Evolutionary conservation across 768 basidiomycete species (phyloP).

Genomic region (Sporobolomyces phaffii): DNA sequence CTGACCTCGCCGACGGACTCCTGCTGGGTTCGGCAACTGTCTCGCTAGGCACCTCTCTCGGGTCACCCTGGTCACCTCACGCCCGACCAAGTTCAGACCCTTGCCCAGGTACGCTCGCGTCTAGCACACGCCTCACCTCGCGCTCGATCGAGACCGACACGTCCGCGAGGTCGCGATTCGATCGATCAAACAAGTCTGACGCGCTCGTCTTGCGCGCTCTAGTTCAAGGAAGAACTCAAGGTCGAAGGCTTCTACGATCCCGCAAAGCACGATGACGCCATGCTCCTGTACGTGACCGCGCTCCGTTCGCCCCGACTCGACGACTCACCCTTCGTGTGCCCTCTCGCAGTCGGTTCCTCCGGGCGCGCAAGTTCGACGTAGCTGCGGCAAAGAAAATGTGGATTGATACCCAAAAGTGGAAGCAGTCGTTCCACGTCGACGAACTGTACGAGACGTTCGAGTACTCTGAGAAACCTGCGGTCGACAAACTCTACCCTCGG

Average conservation of each 20-base stretch:
- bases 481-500: constrained; percentile 90
- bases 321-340: background rate
- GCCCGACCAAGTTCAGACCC: constrained; percentile 32
- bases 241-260: constrained; percentile 60
- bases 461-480: constrained; percentile 72
- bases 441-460: constrained; percentile 73
- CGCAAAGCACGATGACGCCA: constrained; percentile 65
- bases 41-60: constrained; percentile 4
- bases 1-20: too few species aligned
- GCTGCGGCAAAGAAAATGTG: constrained; percentile 77
- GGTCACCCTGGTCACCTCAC: constrained; percentile 42
- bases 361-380: constrained; percentile 89
- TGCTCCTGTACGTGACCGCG: constrained; percentile 50
- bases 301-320: background rate
- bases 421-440: constrained; percentile 70
- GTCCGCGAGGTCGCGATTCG: background rate
- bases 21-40: too few species aligned
- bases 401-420: constrained; percentile 74
- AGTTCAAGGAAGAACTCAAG: constrained; percentile 61
- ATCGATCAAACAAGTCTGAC: background rate
- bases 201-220: background rate
- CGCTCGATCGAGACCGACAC: background rate
- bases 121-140: background rate
- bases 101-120: constrained; percentile 24
- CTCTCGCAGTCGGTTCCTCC: constrained; percentile 63